Conservation (phyloP, 2,329 filamentous ascomycete species). For the Paecilomyces fulvus region DNA sequence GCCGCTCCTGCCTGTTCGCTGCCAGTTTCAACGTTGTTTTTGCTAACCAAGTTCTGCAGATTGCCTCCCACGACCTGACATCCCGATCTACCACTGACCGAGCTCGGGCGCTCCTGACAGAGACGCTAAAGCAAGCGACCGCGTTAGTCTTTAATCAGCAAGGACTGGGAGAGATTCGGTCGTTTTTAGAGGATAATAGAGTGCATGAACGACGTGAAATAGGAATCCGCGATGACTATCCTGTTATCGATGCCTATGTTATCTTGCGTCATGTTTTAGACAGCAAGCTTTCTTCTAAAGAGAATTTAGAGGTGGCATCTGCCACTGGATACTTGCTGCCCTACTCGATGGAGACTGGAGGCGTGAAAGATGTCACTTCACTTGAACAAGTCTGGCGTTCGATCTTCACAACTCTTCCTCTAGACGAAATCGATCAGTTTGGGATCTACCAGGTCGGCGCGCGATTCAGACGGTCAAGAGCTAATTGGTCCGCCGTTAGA, state of each 20-base stretch:
- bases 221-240: constrained; percentile 40
- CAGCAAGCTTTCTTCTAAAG: constrained; percentile 16
- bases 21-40: constrained; percentile 27
- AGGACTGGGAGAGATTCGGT: constrained; percentile 29
- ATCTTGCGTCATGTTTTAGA: constrained; percentile 38
- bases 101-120: constrained; percentile 22
- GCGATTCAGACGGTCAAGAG: constrained; percentile 30
- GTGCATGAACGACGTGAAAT: constrained; percentile 33
- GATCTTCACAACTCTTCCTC: constrained; percentile 47
- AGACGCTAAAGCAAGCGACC: constrained; percentile 29
- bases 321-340: constrained; percentile 23
- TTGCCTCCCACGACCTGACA: constrained; percentile 27
- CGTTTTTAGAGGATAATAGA: constrained; percentile 40
- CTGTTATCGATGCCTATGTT: constrained; percentile 40
- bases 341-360: constrained; percentile 32
- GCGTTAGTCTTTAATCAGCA: constrained; percentile 20
- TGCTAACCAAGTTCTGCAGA: constrained; percentile 29
- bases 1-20: constrained; percentile 13
- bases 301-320: constrained; percentile 38
- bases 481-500: constrained; percentile 45
- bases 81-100: constrained; percentile 13
- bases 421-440: constrained; percentile 42
- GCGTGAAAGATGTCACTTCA: constrained; percentile 15
- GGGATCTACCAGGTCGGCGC: constrained; percentile 39
- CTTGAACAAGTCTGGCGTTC: constrained; percentile 33